A percentile compares a stretch with the other conserved stretches of the same genome.
These are phyloP conservation scores for Colletotrichum tamarilloi DNA, from an alignment of 2,329 filamentous ascomycete genomes.

Conservation along the genomic window DNA sequence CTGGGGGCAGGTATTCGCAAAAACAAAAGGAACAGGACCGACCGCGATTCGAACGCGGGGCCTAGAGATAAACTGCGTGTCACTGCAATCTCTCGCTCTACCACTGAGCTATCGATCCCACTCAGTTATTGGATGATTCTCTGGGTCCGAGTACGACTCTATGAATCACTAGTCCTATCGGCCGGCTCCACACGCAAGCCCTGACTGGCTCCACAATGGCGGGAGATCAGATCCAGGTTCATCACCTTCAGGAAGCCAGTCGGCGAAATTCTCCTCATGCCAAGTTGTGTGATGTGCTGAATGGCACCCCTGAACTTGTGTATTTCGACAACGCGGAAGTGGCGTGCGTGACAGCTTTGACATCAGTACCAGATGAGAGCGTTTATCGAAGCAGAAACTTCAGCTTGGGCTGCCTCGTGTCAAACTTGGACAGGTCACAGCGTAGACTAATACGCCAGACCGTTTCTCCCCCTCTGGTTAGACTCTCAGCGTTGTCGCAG, in stretches of 20 bases:
- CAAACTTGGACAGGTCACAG: constrained; percentile 21
- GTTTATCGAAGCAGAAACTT: background rate
- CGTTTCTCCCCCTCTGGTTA: background rate
- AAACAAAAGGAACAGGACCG: constrained; percentile 8
- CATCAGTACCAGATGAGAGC: background rate
- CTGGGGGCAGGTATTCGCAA: too few species aligned
- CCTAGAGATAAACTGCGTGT: constrained; percentile 30
- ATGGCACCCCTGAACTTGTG: background rate
- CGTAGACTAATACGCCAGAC: background rate
- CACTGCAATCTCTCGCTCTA: constrained; percentile 36
- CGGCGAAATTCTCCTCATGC: background rate
- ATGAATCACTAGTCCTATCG: background rate
- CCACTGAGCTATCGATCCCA: constrained; percentile 36
- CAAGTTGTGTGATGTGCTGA: constrained; percentile 5
- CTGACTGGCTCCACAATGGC: background rate
- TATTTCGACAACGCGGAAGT: background rate
- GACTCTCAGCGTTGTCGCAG: background rate
- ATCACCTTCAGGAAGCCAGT: constrained; percentile 15
- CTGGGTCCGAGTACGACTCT: rapidly evolving
- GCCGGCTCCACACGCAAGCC: background rate
- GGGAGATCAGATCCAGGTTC: constrained; percentile 21
- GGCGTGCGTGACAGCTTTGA: background rate
- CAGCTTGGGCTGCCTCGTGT: constrained; percentile 20
- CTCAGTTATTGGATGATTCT: background rate
- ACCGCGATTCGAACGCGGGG: constrained; percentile 36